Evolutionary conservation across 805 yeast species (phyloP).

Genomic region (Teunomyces atbi): DNA sequence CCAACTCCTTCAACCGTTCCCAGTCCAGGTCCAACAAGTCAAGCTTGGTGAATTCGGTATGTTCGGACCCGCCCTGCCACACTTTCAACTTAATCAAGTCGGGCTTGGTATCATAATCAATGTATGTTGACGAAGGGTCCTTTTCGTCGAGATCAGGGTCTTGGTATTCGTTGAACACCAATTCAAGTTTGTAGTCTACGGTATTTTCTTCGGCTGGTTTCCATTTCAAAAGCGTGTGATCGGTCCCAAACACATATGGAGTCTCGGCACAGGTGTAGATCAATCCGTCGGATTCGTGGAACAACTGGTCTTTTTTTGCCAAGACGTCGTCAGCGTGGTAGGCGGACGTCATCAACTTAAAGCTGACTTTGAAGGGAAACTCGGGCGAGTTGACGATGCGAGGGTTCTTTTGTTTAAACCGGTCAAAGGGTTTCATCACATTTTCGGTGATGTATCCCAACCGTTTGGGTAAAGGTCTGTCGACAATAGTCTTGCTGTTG

Average conservation of each 20-base stretch:
- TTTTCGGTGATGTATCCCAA: slow-evolving; percentile 82
- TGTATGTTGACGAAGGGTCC: slow-evolving; percentile 69
- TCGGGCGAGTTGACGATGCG: slow-evolving; percentile 58
- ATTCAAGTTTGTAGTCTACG: slow-evolving; percentile 74
- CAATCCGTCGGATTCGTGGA: slow-evolving; percentile 91
- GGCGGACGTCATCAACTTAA: slow-evolving; percentile 85
- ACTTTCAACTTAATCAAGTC: slow-evolving; percentile 55
- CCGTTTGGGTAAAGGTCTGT: slow-evolving; percentile 73
- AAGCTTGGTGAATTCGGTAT: slow-evolving; percentile 67
- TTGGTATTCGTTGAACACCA: slow-evolving; percentile 56
- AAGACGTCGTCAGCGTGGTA: slow-evolving; percentile 77
- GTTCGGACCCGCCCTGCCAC: slow-evolving; percentile 70
- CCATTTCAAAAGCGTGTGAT: slow-evolving; percentile 86
- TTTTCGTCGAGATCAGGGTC: slow-evolving; percentile 66
- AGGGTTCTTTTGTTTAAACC: slow-evolving; percentile 66
- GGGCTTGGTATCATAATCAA: slow-evolving; percentile 82
- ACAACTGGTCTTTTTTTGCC: slow-evolving; percentile 64
- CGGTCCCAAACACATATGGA: slow-evolving; percentile 88
- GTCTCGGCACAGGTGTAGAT: slow-evolving; percentile 89
- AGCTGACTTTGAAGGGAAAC: slow-evolving; percentile 82
- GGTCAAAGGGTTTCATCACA: slow-evolving; percentile 78
- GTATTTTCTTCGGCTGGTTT: slow-evolving; percentile 96
- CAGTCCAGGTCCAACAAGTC: slow-evolving; percentile 70
- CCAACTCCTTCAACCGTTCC: slow-evolving; percentile 64
- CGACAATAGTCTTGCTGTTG: slow-evolving; percentile 69